Conservation (phyloP, 805 yeast genomes). For the Cephaloascus fragrans region DNA sequence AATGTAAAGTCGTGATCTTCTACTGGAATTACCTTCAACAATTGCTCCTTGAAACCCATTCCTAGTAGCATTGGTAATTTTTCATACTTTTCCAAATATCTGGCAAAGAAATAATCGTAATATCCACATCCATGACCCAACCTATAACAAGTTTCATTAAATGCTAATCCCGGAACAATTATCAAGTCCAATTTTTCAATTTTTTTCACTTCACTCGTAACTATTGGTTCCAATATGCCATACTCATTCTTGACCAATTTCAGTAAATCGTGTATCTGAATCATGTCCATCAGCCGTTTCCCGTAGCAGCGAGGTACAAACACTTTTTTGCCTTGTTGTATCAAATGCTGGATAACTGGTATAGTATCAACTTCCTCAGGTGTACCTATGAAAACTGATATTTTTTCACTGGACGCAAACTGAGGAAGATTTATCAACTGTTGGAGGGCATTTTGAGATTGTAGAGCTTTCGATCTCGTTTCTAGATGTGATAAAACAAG, state of each 20-base stretch:
- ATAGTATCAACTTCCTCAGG: conserved; percentile 61
- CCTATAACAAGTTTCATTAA: conserved; percentile 40
- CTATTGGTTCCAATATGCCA: conserved; percentile 55
- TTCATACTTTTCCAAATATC: conserved; percentile 16
- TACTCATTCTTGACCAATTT: conserved; percentile 51
- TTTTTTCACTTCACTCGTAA: conserved; percentile 17
- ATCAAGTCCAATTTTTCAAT: conserved; percentile 53
- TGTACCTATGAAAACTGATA: conserved; percentile 76
- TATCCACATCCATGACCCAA: conserved; percentile 93
- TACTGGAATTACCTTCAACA: conserved; percentile 39
- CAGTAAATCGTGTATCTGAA: conserved; percentile 48
- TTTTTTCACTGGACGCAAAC: conserved; percentile 31
- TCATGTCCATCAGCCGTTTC: conserved; percentile 14
- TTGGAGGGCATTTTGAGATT: conserved; percentile 14
- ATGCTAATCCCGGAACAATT: conserved; percentile 82
- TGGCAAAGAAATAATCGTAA: conserved; percentile 67
- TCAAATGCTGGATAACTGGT: conserved; percentile 40
- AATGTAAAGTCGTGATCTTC: conserved; percentile 58
- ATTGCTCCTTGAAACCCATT: conserved; percentile 55
- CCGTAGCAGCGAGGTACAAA: conserved; percentile 45
- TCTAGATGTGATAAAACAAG: too few species aligned
- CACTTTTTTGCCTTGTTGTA: conserved; percentile 37
- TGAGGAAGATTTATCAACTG: conserved; percentile 15
- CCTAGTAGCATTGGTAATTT: conserved; percentile 43
- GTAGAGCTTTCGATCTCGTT: conserved; percentile 10